These are phyloP conservation scores for Metschnikowia dekortorum DNA, from an alignment of 805 yeast genomes.

Conservation along the genomic window DNA sequence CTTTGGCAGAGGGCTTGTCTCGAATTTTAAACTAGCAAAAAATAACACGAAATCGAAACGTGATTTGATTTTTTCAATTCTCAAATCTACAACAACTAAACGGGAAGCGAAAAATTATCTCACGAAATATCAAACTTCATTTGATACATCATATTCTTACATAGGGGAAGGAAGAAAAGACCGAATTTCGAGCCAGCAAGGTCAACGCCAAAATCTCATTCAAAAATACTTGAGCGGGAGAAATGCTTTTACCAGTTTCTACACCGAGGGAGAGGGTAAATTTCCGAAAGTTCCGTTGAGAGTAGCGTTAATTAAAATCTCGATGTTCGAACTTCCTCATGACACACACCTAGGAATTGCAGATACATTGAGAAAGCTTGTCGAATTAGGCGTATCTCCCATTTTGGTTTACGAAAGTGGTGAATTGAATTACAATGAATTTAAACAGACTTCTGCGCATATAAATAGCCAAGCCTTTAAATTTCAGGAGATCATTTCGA, in stretches of 20 bases:
- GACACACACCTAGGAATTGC: slow-evolving; percentile 45
- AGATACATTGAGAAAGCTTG: slow-evolving; percentile 50
- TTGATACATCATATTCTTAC: slow-evolving; percentile 22
- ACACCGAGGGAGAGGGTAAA: slow-evolving; percentile 29
- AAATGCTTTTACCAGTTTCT: slow-evolving; percentile 32
- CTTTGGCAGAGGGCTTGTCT: slow-evolving; percentile 29
- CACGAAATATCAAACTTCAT: slow-evolving; percentile 56
- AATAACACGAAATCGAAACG: slow-evolving; percentile 46
- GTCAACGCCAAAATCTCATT: slow-evolving; percentile 30
- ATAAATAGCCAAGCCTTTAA: slow-evolving; percentile 30
- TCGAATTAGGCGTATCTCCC: slow-evolving; percentile 69
- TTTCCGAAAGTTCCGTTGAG: slow-evolving; percentile 43
- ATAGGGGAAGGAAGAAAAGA: slow-evolving; percentile 8
- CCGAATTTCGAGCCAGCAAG: slow-evolving; percentile 21
- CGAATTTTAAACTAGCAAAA: slow-evolving; percentile 32
- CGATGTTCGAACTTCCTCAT: slow-evolving; percentile 30
- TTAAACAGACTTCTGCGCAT: slow-evolving; percentile 29
- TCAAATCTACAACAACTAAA: slow-evolving; percentile 88
- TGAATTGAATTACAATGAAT: slow-evolving; percentile 20
- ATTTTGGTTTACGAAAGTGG: slow-evolving; percentile 56
- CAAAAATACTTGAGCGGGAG: slow-evolving; percentile 29
- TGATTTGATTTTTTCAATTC: slow-evolving; percentile 75
- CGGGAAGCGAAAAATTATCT: slow-evolving; percentile 85
- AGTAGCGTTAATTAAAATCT: slow-evolving; percentile 53
- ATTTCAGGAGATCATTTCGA: slow-evolving; percentile 22